Evolutionary conservation across 495 filamentous ascomycete species (phyloP).

Genomic region (Chaetomium tenue): DNA sequence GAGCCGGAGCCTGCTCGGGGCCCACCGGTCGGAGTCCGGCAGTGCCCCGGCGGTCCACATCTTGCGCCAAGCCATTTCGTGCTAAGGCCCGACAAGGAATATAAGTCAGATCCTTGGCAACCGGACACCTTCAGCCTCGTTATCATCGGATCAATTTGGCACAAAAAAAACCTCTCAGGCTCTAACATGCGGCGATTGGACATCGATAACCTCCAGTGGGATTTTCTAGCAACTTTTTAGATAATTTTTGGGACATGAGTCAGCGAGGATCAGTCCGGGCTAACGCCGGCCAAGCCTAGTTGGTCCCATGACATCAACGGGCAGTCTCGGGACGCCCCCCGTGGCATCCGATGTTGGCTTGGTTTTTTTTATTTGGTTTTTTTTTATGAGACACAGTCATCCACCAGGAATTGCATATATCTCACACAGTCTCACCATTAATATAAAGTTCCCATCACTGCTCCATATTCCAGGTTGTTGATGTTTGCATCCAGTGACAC

Average conservation of each 20-base stretch:
- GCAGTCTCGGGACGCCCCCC: neutral
- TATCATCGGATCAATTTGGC: neutral
- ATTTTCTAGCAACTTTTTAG: neutral
- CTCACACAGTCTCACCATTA: neutral
- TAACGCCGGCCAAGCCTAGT: no score
- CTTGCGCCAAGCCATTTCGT: neutral
- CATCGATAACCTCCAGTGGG: no score
- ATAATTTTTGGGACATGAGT: neutral
- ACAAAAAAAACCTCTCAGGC: neutral
- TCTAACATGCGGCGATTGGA: no score
- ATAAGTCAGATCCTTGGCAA: neutral
- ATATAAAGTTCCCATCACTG: neutral
- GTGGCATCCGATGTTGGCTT: neutral
- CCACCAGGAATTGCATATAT: neutral
- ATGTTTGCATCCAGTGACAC: no score
- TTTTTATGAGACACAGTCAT: neutral
- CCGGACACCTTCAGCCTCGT: no score
- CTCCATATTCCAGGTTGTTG: neutral
- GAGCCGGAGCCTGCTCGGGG: neutral
- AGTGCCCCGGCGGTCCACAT: no score
- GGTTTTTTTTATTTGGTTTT: no score
- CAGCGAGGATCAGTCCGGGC: neutral
- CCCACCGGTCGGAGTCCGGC: no score
- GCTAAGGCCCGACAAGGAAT: neutral
- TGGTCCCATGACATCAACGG: constrained; percentile 15